Base-by-base conservation (phyloP, 371 early-diverging fungal genomes). In the Syncephalastrum contaminatum region DNA sequence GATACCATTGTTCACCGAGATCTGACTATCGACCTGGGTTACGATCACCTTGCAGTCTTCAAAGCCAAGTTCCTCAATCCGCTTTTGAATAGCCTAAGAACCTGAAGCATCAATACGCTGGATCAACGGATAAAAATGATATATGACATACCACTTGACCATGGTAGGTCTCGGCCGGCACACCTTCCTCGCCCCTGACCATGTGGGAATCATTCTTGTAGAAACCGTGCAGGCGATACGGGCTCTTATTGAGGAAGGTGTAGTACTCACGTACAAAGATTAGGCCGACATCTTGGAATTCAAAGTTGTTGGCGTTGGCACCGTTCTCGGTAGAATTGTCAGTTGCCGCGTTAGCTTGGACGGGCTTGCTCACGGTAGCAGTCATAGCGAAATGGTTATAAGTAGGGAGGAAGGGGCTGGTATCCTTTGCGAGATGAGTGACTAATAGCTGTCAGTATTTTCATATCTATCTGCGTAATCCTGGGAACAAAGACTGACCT, bases 201-300 rank as follows among this genome's bases (percentile, higher is more conserved):
- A 89, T 84, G 27, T 71, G 73, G 12, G 95, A 93, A 61, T 90
- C 83, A 57, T 84, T 85, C 62, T 81, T 84, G 77, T 96, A 97
- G 71, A 96, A 97, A 64, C 81, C 84, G 77, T 95, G 91, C 27
- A 97, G 84, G 43, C 83, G 76, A 36, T 76, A 52, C 22, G 96
- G 96, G 16, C 90, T 89, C 70, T 88, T 89, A 84, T 91, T 91
- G 67, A 97, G 62, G 65, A 92, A 87, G 21, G 93, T 94, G 77
- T 97, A 97, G 73, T 94, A 97, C 67, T 97, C 91, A 66, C 93
- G 91, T 54, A 95, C 96, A 80, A 97, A 97, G 67, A 94, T 82
- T 87, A 91, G 88, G 41, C 95, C 96, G 48, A 97, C 87, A 66
- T 95, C 92, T 63, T 83, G 84, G 7, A 69, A 66, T 20, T 55